Base-by-base conservation (phyloP, 108 stramenopile species). In the Pseudonitzschia multistriata region DNA sequence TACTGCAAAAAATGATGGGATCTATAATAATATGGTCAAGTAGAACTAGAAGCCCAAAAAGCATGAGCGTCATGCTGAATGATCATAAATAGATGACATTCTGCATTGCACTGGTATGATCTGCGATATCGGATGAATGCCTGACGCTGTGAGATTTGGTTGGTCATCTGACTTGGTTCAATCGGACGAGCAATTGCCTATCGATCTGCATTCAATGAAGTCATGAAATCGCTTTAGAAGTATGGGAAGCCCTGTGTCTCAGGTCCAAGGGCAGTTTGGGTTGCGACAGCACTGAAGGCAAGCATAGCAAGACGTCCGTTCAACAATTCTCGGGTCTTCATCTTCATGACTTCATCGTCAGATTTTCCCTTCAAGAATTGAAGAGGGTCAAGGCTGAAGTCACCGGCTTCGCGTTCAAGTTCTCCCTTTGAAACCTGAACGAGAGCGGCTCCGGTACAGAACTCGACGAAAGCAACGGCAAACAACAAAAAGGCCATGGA, bases 221-320 rank as follows among this genome's bases (percentile, higher is more conserved):
- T n/a, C n/a, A n/a, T n/a, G n/a, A n/a, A n/a, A n/a, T n/a, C 13
- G 42, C 25, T 50, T 77, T 82, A 83, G 76, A 85, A 74, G 83
- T 89, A 89, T 27, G 88, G 88, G 81, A 89, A 86, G 74, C 49
- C 70, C 33, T 83, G 86, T 62, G 84, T 78, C 54, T 79, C 78
- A 54, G 84, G 88, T 37, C 92, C 89, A 76, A 95, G 76, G 65
- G 94, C 82, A 63, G 91, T 76, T 81, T 97, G 96, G 68, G 96
- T 98, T 56, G 83, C 89, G 70, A 98, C 91, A 61, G 93, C 97
- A 57, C 86, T 81, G 79, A 97, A 97, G 50, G 97, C 97, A 71
- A 96, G 77, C 96, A 98, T 98, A 37, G 96, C 97, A 71, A 97
- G 86, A 68, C 97, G 93, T 73, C 96, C 94, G 72, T 98, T 96